Conservation (phyloP, 164 flowering plant genomes). For the Nymphaea thermarum region DNA sequence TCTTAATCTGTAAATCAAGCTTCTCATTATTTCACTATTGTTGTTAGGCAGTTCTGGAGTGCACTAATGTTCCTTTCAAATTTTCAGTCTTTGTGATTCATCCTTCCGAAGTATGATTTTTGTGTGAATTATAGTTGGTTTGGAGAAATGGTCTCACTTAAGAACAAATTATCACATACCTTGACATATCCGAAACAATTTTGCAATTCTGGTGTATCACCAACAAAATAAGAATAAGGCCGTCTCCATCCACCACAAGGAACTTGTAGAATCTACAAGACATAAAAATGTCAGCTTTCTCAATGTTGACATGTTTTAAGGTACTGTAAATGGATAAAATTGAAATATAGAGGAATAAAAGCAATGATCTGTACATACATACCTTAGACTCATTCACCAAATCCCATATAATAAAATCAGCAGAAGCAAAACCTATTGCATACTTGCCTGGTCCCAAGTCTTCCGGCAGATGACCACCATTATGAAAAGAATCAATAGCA, state of each 20-base stretch:
- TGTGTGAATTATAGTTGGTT: too few relatives aligned
- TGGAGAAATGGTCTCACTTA: neutral
- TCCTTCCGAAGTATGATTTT: too few relatives aligned
- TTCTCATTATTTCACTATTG: too few relatives aligned
- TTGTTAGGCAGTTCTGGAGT: too few relatives aligned
- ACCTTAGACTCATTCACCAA: constrained; percentile 65
- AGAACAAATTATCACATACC: constrained; percentile 23
- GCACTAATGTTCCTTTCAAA: too few relatives aligned
- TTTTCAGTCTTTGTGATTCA: too few relatives aligned
- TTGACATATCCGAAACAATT: constrained; percentile 87
- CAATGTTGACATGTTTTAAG: too few relatives aligned
- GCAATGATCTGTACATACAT: constrained; percentile 1
- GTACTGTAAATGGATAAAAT: neutral
- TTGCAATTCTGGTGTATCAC: constrained; percentile 53
- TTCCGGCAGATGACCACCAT: constrained; percentile 15
- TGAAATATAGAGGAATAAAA: neutral
- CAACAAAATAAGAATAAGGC: constrained; percentile 81
- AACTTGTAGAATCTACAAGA: constrained; percentile 51
- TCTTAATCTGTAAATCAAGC: too few relatives aligned
- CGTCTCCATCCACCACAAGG: constrained; percentile 99
- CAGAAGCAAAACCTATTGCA: constrained; percentile 83
- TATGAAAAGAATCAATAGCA: constrained; percentile 48
- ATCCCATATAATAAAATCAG: constrained; percentile 81
- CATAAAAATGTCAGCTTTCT: neutral
- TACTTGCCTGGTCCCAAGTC: constrained; percentile 31